Percentiles rank a stretch among this genome's conserved stretches.
These are phyloP conservation scores for Asterionellopsis glacialis DNA, from an alignment of 108 stramenopile genomes.

Conservation along the genomic window DNA sequence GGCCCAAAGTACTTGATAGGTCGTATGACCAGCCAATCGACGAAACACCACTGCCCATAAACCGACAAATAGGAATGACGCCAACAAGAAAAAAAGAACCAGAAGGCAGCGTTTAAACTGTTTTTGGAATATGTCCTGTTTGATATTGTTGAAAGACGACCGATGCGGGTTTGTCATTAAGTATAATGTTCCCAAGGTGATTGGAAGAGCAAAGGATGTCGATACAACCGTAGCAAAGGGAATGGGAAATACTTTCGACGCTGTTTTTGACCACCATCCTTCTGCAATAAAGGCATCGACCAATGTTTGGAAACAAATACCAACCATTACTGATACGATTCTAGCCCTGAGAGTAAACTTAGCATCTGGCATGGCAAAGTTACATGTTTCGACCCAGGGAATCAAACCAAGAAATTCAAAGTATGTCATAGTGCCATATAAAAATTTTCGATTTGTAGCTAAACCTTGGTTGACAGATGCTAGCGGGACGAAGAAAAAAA, in stretches of 20 bases:
- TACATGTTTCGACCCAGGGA: conserved; percentile 16
- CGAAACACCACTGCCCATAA: conserved; percentile 18
- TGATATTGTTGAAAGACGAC: background rate
- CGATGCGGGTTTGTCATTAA: background rate
- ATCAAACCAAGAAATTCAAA: conserved; percentile 7
- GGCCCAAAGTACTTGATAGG: conserved; percentile 4
- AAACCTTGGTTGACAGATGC: conserved; percentile 13
- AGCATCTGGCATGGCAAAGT: conserved; percentile 19
- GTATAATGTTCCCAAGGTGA: conserved; percentile 12
- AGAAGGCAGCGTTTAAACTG: conserved; percentile 3
- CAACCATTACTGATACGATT: conserved; percentile 2
- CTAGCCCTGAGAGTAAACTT: conserved; percentile 7
- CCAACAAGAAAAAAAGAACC: conserved; percentile 6
- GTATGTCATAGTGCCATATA: conserved; percentile 16
- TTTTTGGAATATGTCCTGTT: background rate
- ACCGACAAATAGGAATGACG: conserved; percentile 1
- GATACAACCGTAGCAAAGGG: conserved; percentile 20
- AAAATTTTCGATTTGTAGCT: conserved; percentile 9
- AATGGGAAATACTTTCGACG: conserved; percentile 14
- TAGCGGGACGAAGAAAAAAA: conserved; percentile 17
- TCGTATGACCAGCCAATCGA: conserved; percentile 1
- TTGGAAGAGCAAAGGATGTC: conserved; percentile 2
- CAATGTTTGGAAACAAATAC: conserved; percentile 6
- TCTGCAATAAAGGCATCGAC: conserved; percentile 13
- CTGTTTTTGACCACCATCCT: conserved; percentile 3